Evolutionary conservation across 2,329 filamentous ascomycete species (phyloP), one percentile per base, ranked within the genome.

Genomic region (Cladosporium halotolerans): DNA sequence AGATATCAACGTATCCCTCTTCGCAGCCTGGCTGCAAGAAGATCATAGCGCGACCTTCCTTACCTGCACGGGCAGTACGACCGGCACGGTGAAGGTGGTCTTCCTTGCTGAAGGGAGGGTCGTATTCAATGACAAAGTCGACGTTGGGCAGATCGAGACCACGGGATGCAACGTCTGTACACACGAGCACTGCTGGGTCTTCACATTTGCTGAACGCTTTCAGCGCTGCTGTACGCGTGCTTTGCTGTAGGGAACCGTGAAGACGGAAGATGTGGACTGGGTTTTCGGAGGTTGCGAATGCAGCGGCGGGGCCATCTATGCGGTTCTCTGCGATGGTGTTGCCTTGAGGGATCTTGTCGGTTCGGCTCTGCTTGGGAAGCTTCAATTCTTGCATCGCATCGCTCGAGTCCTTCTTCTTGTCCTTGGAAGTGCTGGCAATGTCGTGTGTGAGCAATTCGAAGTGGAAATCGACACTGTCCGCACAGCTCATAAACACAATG

Each of bases 391-490:
- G 51, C n/a, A 53, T 32, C 4, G 46, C 23, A 6, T 51, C 36
- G 19, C 52, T 32, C 32, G 53, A 53, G 19, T 63, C 59, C n/a
- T 63, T 52, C 41, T 57, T 16, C 62, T 58, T 54, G 58, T 9
- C 47, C n/a, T 68, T 72, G 8, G 74, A 83, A 11, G 60, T 48
- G 18, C 57, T 57, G 14, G 55, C 34, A 32, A 66, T 58, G 46
- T 71, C 69, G 14, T 71, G 73, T 6, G 77, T 85, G 54, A 99
- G 81, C 3, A 96, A 74, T 56, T 95, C 87, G 68, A 90, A 97
- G 69, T 97, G 92, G 63, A 96, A 99, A 68, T 99, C 90, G 55
- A 97, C 93, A 1, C 89, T 93, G 68, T 99, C 93, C 16, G 93
- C 91, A 65, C 93, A 99, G 9, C 92, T 96, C 45, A 99, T 88